These are phyloP conservation scores for Ilyonectria robusta DNA, from an alignment of 2,329 filamentous ascomycete genomes.

Conservation along the genomic window DNA sequence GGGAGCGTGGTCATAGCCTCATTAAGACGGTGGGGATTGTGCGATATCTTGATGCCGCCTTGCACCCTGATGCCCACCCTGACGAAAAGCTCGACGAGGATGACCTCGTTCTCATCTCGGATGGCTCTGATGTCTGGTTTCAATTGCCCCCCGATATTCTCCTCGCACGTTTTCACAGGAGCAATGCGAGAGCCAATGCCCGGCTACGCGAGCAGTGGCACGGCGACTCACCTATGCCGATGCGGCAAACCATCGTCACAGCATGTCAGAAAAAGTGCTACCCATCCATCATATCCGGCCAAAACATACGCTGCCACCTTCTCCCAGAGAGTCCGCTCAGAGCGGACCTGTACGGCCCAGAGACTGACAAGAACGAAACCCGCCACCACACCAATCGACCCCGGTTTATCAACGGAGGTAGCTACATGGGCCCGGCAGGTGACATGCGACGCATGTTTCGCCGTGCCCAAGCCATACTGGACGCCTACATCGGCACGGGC, in stretches of 20 bases:
- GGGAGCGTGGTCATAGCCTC: background rate
- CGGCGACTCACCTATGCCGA: constrained; percentile 3
- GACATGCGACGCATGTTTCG: constrained; percentile 43
- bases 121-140: constrained; percentile 19
- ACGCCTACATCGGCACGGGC: constrained; percentile 16
- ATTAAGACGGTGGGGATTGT: background rate
- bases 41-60: constrained; percentile 6
- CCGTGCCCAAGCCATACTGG: constrained; percentile 38
- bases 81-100: constrained; percentile 8
- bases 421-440: constrained; percentile 42
- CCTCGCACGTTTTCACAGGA: background rate
- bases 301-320: constrained; percentile 27
- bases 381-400: constrained; percentile 30
- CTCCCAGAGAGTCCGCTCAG: constrained; percentile 38
- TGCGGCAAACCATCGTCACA: constrained; percentile 41
- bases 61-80: background rate
- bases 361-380: constrained; percentile 24
- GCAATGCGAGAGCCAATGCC: constrained; percentile 8
- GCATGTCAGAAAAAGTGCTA: constrained; percentile 41
- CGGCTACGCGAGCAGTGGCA: constrained; percentile 6
- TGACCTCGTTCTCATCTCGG: constrained; percentile 9
- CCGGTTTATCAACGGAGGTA: constrained; percentile 47
- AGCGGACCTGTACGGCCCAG: constrained; percentile 37
- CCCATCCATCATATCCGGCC: constrained; percentile 13
- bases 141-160: constrained; percentile 13